Conservation (phyloP, 495 filamentous ascomycete species). For the Penicillium simplicissimum region DNA sequence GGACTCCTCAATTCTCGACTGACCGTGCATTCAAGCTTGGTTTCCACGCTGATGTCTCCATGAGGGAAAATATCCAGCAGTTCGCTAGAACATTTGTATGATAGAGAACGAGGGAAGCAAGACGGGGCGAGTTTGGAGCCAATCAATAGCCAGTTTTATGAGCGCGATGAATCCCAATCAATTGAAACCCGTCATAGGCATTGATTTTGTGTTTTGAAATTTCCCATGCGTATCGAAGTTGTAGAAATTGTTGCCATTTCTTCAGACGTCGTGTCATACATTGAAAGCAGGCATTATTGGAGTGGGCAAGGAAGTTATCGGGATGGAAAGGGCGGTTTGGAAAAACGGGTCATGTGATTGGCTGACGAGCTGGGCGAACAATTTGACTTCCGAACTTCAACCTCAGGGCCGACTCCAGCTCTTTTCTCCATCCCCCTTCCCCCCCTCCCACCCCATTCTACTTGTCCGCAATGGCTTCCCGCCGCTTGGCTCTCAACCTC, state of each 20-base stretch:
- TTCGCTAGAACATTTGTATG: slow-evolving; percentile 45
- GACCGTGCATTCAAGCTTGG: slow-evolving; percentile 58
- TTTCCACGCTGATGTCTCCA: slow-evolving; percentile 58
- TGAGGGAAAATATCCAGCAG: slow-evolving; percentile 57
- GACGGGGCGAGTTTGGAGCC: slow-evolving; percentile 10
- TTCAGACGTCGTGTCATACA: slow-evolving; percentile 1
- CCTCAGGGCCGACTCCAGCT: slow-evolving; percentile 47
- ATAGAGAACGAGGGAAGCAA: not conserved
- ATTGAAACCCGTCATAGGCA: no score
- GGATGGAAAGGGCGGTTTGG: slow-evolving; percentile 44
- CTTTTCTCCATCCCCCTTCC: slow-evolving; percentile 38
- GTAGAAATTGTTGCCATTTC: not conserved
- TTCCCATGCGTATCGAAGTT: no score
- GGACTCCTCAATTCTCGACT: slow-evolving; percentile 69
- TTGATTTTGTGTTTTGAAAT: no score
- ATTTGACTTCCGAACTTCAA: slow-evolving; percentile 56
- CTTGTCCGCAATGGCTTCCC: slow-evolving; percentile 77
- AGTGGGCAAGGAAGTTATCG: slow-evolving; percentile 36
- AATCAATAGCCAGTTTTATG: slow-evolving; percentile 12
- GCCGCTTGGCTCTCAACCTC: slow-evolving; percentile 87
- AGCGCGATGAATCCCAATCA: no score
- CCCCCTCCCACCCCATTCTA: slow-evolving; percentile 29
- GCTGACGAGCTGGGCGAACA: slow-evolving; percentile 47
- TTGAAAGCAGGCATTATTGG: not conserved
- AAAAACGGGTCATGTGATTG: slow-evolving; percentile 55